These are phyloP conservation scores for Patellifolia procumbens DNA, from an alignment of 179 eudicot genomes.

Conservation along the genomic window DNA sequence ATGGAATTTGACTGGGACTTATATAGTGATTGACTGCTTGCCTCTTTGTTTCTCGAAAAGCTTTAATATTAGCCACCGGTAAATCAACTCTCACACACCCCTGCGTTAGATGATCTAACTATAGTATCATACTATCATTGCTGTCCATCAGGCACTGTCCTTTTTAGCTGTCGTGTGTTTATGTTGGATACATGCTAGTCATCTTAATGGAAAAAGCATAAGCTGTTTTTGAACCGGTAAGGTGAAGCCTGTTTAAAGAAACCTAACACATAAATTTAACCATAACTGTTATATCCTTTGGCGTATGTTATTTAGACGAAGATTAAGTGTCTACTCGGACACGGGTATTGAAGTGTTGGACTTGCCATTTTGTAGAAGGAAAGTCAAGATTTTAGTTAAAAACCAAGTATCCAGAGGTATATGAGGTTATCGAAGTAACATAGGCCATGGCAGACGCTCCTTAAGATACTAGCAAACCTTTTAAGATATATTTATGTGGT, in stretches of 20 bases:
- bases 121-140: not conserved
- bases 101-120: not conserved
- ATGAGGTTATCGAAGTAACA: too few species aligned
- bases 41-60: not conserved
- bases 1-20: not conserved
- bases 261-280: not conserved
- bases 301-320: too few species aligned
- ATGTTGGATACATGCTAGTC: not conserved
- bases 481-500: constrained; percentile 1
- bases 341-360: too few species aligned
- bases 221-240: not conserved
- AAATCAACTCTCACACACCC: not conserved
- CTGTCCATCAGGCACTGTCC: not conserved
- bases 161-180: not conserved
- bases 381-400: too few species aligned
- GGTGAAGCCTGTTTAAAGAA: not conserved
- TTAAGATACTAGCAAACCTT: not conserved
- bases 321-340: too few species aligned
- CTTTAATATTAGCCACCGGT: not conserved
- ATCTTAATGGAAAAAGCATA: not conserved
- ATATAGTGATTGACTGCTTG: not conserved
- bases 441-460: too few species aligned
- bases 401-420: too few species aligned
- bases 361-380: too few species aligned
- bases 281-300: not conserved